Evolutionary conservation across 768 basidiomycete species (phyloP).

Genomic region (Termitomyces sp.): DNA sequence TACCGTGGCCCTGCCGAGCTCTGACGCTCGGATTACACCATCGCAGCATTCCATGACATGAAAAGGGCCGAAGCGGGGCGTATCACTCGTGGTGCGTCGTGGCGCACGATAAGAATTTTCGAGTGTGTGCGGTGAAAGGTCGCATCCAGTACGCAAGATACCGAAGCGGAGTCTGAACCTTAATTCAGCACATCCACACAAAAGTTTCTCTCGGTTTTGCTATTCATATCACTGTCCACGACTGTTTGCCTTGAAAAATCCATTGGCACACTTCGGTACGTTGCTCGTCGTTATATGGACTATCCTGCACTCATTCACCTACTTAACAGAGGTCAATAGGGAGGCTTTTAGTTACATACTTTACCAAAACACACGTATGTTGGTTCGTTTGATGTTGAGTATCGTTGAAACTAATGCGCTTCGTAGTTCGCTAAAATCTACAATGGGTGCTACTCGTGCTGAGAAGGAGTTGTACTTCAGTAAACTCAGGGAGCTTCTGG

Average conservation of each 20-base stretch:
- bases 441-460: constrained; percentile 89
- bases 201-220: constrained; percentile 14
- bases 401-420: neutral
- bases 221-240: constrained; percentile 18
- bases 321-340: constrained; percentile 70
- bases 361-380: constrained; percentile 12
- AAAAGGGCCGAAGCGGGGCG: constrained; percentile 15
- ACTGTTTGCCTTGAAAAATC: constrained; percentile 88
- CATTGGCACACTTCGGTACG: constrained; percentile 78
- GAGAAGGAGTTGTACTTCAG: constrained; percentile 89
- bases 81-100: constrained; percentile 15
- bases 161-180: constrained; percentile 27
- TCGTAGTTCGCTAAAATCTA: constrained; percentile 25
- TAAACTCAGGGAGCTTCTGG: constrained; percentile 91
- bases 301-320: neutral
- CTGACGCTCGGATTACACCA: constrained; percentile 53
- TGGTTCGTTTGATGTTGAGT: neutral
- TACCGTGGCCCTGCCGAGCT: constrained; percentile 30
- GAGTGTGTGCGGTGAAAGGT: too few relatives aligned
- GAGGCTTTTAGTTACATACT: constrained; percentile 58
- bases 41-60: constrained; percentile 82
- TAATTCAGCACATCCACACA: constrained; percentile 28
- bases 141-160: constrained; percentile 15
- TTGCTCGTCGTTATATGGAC: constrained; percentile 3
- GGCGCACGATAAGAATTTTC: constrained; percentile 2